phyloP scores from a whole-genome alignment of 2,329 filamentous ascomycete genomes.

The Ceratocystis albifundus region DNA sequence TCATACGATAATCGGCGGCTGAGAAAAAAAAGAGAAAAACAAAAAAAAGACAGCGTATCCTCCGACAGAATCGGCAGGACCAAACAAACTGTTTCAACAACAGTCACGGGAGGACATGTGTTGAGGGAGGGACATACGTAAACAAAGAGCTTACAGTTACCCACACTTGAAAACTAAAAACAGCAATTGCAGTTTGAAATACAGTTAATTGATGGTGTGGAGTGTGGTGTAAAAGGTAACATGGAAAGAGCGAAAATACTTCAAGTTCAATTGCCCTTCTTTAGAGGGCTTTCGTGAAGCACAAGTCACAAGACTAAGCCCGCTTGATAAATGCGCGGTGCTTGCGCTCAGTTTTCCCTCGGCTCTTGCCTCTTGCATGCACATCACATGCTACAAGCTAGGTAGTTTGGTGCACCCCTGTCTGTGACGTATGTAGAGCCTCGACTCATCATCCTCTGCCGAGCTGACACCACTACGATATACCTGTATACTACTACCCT shows the following conservation, averaged over 20 bases:
- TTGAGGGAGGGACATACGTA: background rate
- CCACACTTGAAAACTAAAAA: background rate
- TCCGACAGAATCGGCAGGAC: background rate
- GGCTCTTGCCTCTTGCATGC: conserved; percentile 2
- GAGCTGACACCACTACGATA: background rate
- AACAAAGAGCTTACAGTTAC: background rate
- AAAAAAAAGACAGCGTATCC: background rate
- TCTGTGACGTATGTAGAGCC: conserved; percentile 9
- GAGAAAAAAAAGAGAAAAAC: no score
- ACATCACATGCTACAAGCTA: conserved; percentile 7
- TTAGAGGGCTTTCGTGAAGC: background rate
- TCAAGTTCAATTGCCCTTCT: background rate
- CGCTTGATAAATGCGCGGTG: background rate
- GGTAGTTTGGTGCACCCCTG: background rate
- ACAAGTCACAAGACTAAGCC: background rate
- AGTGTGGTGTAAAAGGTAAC: background rate
- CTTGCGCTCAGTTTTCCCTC: background rate
- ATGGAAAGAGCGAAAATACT: background rate
- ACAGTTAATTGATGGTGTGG: background rate
- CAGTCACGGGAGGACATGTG: background rate
- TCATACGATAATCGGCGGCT: no score
- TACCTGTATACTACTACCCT: background rate
- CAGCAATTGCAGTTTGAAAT: background rate
- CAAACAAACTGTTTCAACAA: background rate
- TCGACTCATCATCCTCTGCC: background rate